Conservation (phyloP, 768 basidiomycete species). For the Glaciozyma antarctica region DNA sequence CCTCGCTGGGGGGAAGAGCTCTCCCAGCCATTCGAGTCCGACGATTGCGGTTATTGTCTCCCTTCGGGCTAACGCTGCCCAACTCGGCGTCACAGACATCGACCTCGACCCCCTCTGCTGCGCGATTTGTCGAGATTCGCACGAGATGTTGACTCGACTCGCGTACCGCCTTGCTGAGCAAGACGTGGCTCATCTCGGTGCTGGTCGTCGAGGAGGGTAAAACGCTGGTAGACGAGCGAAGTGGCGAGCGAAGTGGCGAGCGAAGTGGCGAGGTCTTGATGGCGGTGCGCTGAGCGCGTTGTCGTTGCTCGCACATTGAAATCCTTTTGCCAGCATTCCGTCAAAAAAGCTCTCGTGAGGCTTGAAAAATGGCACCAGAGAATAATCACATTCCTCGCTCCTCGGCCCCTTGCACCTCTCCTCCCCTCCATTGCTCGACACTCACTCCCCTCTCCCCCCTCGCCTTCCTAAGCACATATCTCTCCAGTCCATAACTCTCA, state of each 20-base stretch:
- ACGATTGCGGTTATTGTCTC: background rate
- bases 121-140: background rate
- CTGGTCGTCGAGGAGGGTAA: too few species aligned
- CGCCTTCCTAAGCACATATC: conserved; percentile 60
- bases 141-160: background rate
- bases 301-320: too few species aligned
- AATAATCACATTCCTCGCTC: background rate
- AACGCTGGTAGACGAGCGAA: too few species aligned
- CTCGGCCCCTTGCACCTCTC: conserved; percentile 56
- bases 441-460: conserved; percentile 52
- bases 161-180: background rate
- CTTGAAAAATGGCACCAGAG: too few species aligned
- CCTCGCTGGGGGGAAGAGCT: conserved; percentile 3
- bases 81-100: background rate
- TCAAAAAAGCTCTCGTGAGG: too few species aligned
- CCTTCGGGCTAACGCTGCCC: background rate
- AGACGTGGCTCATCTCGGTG: background rate
- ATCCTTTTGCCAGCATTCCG: too few species aligned
- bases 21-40: background rate
- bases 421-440: conserved; percentile 54
- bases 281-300: background rate
- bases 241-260: background rate
- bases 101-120: background rate
- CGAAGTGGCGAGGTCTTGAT: background rate
- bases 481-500: conserved; percentile 66